Base-by-base conservation (phyloP, 1,139 yeast species). In the Lodderomyces metapsilosis region DNA sequence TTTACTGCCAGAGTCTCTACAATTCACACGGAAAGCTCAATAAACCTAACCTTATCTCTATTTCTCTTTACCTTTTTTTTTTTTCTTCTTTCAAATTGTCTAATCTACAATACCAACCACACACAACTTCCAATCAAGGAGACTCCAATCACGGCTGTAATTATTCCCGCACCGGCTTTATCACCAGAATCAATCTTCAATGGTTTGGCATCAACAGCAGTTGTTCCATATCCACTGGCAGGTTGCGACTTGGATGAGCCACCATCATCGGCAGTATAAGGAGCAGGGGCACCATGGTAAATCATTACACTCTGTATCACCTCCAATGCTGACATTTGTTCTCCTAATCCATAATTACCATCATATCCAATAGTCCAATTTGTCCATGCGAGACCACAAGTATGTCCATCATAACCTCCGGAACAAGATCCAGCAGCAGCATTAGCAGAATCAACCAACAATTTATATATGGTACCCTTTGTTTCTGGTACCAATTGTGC, bases 281-380 rank as follows among this genome's bases (percentile, higher is more conserved):
- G 89, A 45, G 80, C 75, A 17, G 75, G 79, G 47, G 70, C 71
- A 28, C 15, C 32, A 28, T 74, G 65, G 41, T 71, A 61, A 17
- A 78, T 78, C 57, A 81, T 67, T 41, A 84, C 70, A 51, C 77
- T 82, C 51, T 82, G 85, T 57, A 89, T 76, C 4, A 79, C 80
- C 59, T 89, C 97, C 44, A 89, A 68, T 0, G 97, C 95, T 38
- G 81, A 64, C 86, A 91, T 87, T 62, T 91, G 96, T 63, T 91
- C 97, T 49, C 98, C 98, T 32, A 91, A 73, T n/a, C 98, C 98
- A 53, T 78, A 89, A 38, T 53, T 59, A 2, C 82, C 84, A 62
- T 91, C 98, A 85, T 89, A 91, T 8, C 48, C 47, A 24, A 27
- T 37, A 2, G 57, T 48, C 37, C 64, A 69, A 23, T 64, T 57